Base-by-base conservation (phyloP, 2,329 filamentous ascomycete genomes). In the Diaporthe longicolla region DNA sequence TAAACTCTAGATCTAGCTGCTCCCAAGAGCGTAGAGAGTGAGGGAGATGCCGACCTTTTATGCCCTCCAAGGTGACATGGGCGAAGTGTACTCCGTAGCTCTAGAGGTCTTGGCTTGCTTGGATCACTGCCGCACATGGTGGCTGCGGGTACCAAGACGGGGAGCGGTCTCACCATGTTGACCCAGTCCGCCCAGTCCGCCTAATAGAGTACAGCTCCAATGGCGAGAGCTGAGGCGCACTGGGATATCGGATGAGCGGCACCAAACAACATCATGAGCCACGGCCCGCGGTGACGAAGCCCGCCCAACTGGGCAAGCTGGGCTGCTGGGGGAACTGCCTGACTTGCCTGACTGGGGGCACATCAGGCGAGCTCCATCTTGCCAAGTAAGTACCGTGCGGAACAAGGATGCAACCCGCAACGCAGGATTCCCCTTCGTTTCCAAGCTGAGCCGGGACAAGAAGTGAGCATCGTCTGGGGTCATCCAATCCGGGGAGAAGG, bases 241-340 rank as follows among this genome's bases (percentile, higher is more conserved):
- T 29, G n/a, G 63, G 63, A 68, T 21, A 54, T 68, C 63, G 63
- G 63, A 68, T 68, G 63, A 68, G 48, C 63, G 63, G 63, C 63
- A 68, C 63, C 63, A 68, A 68, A 68, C 63, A 68, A 37, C 63
- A 54, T 11, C 45, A 26, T 24, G 29, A 45, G 8, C 48, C 63
- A 54, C 48, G 63, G 48, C 32, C 48, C 45, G 48, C 29, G 32
- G 45, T 68, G 63, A 66, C 61, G 61, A 66, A 66, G 61, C 45
- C 35, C 21, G 11, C 19, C 26, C 10, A 65, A 29, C 17, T 50
- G 59, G 24, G 59, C 26, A 26, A 40, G 35, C n/a, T 13, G 11
- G 35, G 59, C n/a, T 24, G 45, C 45, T 52, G 45, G 61, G 17
- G 24, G 19, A 21, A 21, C 17, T 43, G 40, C 15, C 17, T 43